Evolutionary conservation across 2,329 filamentous ascomycete genomes (phyloP).

Genomic region (Aspergillus tamarii): DNA sequence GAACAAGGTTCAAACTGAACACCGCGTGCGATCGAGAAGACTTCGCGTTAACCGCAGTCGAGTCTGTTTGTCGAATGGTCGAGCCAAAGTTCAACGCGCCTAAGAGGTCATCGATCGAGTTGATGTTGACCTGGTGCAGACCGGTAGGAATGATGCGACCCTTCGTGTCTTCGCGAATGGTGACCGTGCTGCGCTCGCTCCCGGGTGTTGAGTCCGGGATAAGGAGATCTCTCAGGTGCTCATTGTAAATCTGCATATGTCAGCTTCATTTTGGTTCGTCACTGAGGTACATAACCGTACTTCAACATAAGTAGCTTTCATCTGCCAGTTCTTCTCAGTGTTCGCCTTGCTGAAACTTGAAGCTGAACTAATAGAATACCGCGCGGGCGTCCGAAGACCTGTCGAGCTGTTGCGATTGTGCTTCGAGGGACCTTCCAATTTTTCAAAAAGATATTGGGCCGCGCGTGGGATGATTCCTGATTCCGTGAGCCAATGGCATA

Average conservation of each 20-base stretch:
- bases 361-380: slow-evolving; percentile 69
- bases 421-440: slow-evolving; percentile 65
- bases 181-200: slow-evolving; percentile 76
- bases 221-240: slow-evolving; percentile 88
- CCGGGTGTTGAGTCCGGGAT: slow-evolving; percentile 72
- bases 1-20: slow-evolving; percentile 87
- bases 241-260: slow-evolving; percentile 81
- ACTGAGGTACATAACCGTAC: slow-evolving; percentile 37
- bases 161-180: slow-evolving; percentile 90
- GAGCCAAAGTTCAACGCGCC: slow-evolving; percentile 90
- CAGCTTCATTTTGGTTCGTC: slow-evolving; percentile 2
- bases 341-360: slow-evolving; percentile 48
- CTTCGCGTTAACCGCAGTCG: slow-evolving; percentile 95
- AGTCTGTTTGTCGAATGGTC: slow-evolving; percentile 91
- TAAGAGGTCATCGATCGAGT: slow-evolving; percentile 88
- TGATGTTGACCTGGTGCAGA: slow-evolving; percentile 82
- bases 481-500: slow-evolving; percentile 2
- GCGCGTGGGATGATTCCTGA: slow-evolving; percentile 96
- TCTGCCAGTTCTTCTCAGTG: slow-evolving; percentile 78
- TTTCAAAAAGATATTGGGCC: slow-evolving; percentile 83
- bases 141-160: slow-evolving; percentile 94
- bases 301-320: slow-evolving; percentile 90
- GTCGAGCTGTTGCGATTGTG: slow-evolving; percentile 69
- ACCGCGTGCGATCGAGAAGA: slow-evolving; percentile 97
- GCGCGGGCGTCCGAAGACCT: slow-evolving; percentile 76